Base-by-base conservation (phyloP, 2,329 filamentous ascomycete genomes). In the Fusarium beomiforme region DNA sequence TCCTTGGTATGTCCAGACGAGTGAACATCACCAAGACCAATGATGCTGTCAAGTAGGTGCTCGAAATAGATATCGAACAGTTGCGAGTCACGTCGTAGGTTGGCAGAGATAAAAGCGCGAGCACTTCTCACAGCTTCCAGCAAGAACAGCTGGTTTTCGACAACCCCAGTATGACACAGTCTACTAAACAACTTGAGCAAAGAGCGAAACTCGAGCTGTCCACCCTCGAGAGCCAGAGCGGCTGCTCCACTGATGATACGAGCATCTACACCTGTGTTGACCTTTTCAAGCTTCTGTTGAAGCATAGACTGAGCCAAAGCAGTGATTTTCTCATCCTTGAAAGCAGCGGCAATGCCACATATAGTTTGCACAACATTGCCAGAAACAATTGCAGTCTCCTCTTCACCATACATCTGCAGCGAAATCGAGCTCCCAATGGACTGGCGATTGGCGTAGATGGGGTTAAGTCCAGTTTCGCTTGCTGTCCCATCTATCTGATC, bases 271-370 rank as follows among this genome's bases (percentile, higher is more conserved):
- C 88, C 84, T 64, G 89, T 86, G 76, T 90, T 96, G 59, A 98
- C 90, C 80, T 96, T 95, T 67, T 92, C 91, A 63, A 98, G 89
- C 80, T 99, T 98, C 78, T 99, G 96, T n/a, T 97, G 83, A 26
- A 99, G 89, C 91, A 99, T 98, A 2, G 94, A 97, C 75, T 98
- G 92, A 5, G 95, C 95, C 56, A 99, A 85, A 8, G 95, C 95
- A 10, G 92, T 96, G 58, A 99, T 97, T 82, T 98, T 97, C 65
- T 94, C 91, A 76, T 99, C 95, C 50, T 92, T 88, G 78, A 91
- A 94, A 62, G 89, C 91, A 24, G 88, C 89, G 2, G 96, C 94
- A 78, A 99, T 93, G n/a, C 91, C 91, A 62, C 97, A 95, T 67
- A 99, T 95, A 1, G 95, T 94, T 78, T 97, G 91, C n/a, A 98